Percentiles rank a stretch among this genome's conserved stretches.
phyloP scores from a whole-genome alignment of 163 green algal genomes.

The Trebouxiophyceae sp. region DNA sequence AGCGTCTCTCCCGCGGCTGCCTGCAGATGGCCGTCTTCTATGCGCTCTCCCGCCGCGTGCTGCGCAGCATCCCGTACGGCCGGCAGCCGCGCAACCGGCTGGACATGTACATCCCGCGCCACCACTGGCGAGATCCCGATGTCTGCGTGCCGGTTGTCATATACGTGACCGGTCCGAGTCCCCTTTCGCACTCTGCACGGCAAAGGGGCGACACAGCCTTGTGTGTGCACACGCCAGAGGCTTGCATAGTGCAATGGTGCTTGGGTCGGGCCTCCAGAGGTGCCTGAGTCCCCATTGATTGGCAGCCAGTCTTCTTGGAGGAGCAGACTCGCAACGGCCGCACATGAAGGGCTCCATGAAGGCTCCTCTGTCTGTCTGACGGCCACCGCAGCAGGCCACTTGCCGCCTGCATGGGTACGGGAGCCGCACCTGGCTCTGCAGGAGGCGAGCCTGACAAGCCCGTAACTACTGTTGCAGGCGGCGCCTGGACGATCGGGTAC shows the following conservation, averaged over 20 bases:
- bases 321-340: no score
- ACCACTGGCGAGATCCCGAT: constrained; percentile 17
- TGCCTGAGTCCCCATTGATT: no score
- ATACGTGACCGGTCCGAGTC: constrained; percentile 84
- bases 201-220: no score
- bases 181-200: no score
- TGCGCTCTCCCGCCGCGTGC: constrained; percentile 55
- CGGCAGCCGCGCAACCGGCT: constrained; percentile 69
- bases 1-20: background rate
- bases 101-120: constrained; percentile 73
- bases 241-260: no score
- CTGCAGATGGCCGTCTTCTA: constrained; percentile 79
- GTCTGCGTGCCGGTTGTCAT: constrained; percentile 71
- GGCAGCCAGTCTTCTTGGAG: no score
- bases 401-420: no score
- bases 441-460: background rate
- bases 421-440: background rate
- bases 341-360: no score
- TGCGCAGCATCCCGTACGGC: constrained; percentile 65
- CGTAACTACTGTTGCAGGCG: constrained; percentile 50
- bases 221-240: no score
- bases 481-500: constrained; percentile 97
- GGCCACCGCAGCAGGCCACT: no score
- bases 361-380: no score
- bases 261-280: no score